A percentile compares a stretch with the other conserved stretches of the same genome.
Evolutionary conservation across 164 flowering plant species (phyloP).

Genomic region (Vitis rotundifolia): DNA sequence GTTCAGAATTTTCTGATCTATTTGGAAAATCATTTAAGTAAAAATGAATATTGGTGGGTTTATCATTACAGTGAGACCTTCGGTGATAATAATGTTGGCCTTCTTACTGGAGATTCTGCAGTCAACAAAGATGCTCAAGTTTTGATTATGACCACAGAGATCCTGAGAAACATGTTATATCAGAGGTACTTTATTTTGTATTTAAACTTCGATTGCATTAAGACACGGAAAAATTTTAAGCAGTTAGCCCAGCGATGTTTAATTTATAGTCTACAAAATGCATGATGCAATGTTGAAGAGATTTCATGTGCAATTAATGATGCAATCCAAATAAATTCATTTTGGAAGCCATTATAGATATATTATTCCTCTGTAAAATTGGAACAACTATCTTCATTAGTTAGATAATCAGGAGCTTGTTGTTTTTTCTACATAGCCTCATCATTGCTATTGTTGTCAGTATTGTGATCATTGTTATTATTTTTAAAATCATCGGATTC

Average conservation of each 20-base stretch:
- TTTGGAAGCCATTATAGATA: no score
- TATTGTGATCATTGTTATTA: no score
- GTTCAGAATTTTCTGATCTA: no score
- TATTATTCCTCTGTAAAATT: no score
- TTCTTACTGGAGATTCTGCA: constrained; percentile 93
- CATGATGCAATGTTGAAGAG: neutral
- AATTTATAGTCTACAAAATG: neutral
- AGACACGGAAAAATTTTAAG: neutral
- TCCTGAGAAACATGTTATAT: constrained; percentile 92
- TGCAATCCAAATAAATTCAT: neutral
- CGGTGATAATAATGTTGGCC: constrained; percentile 91
- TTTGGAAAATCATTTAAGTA: no score
- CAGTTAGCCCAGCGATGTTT: neutral
- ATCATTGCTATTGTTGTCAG: no score
- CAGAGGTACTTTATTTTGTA: constrained; percentile 57
- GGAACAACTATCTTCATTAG: no score
- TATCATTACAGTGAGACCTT: constrained; percentile 64
- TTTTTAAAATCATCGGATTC: no score
- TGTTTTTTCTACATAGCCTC: no score
- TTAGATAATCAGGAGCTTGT: no score
- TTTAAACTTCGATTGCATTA: neutral
- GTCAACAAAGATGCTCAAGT: constrained; percentile 86
- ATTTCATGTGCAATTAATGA: neutral
- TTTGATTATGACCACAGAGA: constrained; percentile 94
- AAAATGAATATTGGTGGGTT: neutral